A percentile compares a stretch with the other conserved stretches of the same genome.
Conservation (phyloP, 1,284 basidiomycete genomes). For the Marasmius sp. region DNA sequence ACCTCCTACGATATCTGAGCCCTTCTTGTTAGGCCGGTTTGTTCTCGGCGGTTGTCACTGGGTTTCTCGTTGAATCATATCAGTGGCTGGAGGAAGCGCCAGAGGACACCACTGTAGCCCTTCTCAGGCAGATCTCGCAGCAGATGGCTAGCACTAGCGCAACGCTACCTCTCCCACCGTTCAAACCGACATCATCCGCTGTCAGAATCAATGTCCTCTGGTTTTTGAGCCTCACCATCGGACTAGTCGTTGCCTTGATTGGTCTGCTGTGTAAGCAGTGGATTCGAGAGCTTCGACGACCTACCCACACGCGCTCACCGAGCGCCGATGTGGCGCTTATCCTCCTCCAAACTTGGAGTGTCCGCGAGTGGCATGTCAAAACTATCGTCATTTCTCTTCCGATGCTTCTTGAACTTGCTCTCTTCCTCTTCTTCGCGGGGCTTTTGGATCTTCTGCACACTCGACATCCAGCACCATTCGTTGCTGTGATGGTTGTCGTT, state of each 20-base stretch:
- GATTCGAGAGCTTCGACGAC: constrained; percentile 6
- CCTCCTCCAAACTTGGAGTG: neutral
- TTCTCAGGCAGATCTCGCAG: neutral
- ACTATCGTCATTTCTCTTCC: neutral
- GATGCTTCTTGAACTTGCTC: neutral
- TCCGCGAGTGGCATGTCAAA: neutral
- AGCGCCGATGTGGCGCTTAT: neutral
- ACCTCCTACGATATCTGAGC: neutral
- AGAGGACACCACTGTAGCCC: neutral
- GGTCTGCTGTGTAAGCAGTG: constrained; percentile 11
- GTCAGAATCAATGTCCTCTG: constrained; percentile 1
- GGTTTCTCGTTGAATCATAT: constrained; percentile 1
- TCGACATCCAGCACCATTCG: neutral
- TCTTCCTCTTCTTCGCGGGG: constrained; percentile 4
- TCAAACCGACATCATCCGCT: neutral
- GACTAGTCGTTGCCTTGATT: neutral
- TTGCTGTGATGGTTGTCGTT: neutral
- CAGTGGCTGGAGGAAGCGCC: neutral
- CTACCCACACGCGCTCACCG: neutral
- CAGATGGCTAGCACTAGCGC: neutral
- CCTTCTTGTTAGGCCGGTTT: neutral
- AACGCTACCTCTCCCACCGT: neutral
- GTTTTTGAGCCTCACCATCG: constrained; percentile 7
- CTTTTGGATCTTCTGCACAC: neutral
- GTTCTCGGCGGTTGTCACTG: constrained; percentile 2